Percentiles rank a stretch among this genome's conserved stretches.
Evolutionary conservation across 352 stramenopile species (phyloP).

Genomic region (Phytophthora tubulina): DNA sequence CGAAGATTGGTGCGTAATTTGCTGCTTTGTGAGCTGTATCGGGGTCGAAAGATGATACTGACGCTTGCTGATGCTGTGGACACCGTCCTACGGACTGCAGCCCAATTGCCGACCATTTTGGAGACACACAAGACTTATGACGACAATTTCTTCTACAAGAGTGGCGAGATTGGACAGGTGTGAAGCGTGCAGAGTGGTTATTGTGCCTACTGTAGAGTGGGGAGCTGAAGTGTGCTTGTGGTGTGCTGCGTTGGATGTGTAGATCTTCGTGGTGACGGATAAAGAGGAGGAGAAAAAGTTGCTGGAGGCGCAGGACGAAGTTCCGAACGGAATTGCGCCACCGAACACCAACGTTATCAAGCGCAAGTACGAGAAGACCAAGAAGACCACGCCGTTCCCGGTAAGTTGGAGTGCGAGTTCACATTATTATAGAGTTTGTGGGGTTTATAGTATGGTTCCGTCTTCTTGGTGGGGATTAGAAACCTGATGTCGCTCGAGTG

Average conservation of each 20-base stretch:
- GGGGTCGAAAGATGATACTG: not conserved
- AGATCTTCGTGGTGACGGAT: slow-evolving; percentile 89
- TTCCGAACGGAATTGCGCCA: slow-evolving; percentile 79
- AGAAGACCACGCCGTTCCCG: slow-evolving; percentile 82
- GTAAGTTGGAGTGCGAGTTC: slow-evolving; percentile 39
- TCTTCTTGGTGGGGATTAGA: slow-evolving; percentile 44
- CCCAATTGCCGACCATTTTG: slow-evolving; percentile 85
- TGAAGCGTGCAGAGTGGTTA: too few species aligned
- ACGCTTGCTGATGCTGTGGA: slow-evolving; percentile 10
- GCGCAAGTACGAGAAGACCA: slow-evolving; percentile 90
- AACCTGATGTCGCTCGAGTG: slow-evolving; percentile 83
- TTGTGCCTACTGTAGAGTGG: not conserved
- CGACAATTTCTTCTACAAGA: slow-evolving; percentile 92
- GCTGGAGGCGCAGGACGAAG: slow-evolving; percentile 73
- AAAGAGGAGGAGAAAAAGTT: slow-evolving; percentile 75
- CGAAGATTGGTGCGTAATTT: slow-evolving; percentile 80
- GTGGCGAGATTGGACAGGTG: slow-evolving; percentile 87
- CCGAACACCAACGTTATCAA: slow-evolving; percentile 91
- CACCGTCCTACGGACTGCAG: slow-evolving; percentile 37
- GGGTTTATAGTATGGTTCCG: not conserved
- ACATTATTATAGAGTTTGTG: not conserved
- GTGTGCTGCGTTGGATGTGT: not conserved
- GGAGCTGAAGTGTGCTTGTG: not conserved
- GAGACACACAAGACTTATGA: slow-evolving; percentile 93
- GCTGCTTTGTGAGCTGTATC: slow-evolving; percentile 39